Evolutionary conservation across 108 stramenopile genomes (phyloP).

Genomic region (Cyclotella sp.): DNA sequence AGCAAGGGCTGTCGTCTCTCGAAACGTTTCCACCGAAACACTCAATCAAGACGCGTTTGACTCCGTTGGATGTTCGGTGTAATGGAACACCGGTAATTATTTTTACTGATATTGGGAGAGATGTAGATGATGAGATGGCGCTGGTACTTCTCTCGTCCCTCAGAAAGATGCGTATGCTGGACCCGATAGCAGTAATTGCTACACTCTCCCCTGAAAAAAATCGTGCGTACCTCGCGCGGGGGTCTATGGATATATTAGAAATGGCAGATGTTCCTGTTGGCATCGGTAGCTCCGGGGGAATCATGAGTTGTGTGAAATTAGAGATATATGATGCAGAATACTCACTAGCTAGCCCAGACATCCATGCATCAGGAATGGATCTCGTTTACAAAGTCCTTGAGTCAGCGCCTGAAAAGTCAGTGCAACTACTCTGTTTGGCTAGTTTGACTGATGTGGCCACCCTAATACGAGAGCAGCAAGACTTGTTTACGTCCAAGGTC

Average conservation of each 20-base stretch:
- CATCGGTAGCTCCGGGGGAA: slow-evolving; percentile 49
- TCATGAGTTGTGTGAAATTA: slow-evolving; percentile 30
- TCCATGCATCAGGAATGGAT: slow-evolving; percentile 43
- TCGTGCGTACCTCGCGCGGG: slow-evolving; percentile 52
- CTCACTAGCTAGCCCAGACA: slow-evolving; percentile 41
- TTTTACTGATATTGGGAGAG: slow-evolving; percentile 57
- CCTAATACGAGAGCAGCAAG: slow-evolving; percentile 47
- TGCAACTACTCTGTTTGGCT: slow-evolving; percentile 44
- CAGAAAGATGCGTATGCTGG: slow-evolving; percentile 38
- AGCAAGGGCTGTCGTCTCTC: slow-evolving; percentile 21
- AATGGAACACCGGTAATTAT: slow-evolving; percentile 49
- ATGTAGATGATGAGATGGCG: slow-evolving; percentile 57
- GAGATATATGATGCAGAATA: slow-evolving; percentile 53
- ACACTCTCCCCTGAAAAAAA: slow-evolving; percentile 42
- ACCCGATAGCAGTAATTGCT: slow-evolving; percentile 54
- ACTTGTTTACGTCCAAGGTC: slow-evolving; percentile 49
- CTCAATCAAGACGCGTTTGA: background rate
- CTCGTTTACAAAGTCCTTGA: slow-evolving; percentile 43
- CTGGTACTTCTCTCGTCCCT: slow-evolving; percentile 47
- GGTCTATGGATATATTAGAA: slow-evolving; percentile 44
- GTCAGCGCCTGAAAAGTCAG: slow-evolving; percentile 43
- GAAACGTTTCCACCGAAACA: background rate
- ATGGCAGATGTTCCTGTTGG: slow-evolving; percentile 58
- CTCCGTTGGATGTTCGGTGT: slow-evolving; percentile 35
- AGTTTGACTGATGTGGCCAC: slow-evolving; percentile 53